A percentile compares a stretch with the other conserved stretches of the same genome.
These are phyloP conservation scores for Petasospora rhodanensis DNA, from an alignment of 1,139 yeast genomes.

Conservation along the genomic window DNA sequence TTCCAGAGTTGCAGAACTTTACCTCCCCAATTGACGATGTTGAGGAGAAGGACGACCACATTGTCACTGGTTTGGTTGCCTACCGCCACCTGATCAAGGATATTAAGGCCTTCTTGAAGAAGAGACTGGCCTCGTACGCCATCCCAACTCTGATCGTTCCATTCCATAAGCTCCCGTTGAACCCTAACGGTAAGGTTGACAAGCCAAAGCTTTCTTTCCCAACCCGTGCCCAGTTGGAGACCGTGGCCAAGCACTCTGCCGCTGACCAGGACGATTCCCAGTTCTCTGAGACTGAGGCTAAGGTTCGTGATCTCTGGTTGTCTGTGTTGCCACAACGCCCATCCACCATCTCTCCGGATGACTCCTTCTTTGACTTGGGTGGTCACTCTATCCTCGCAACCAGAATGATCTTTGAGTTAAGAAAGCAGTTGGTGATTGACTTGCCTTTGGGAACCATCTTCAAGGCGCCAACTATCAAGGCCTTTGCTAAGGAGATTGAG, in stretches of 20 bases:
- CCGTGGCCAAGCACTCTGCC: constrained; percentile 35
- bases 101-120: constrained; percentile 75
- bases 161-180: constrained; percentile 77
- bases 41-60: constrained; percentile 48
- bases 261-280: constrained; percentile 42
- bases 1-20: constrained; percentile 51
- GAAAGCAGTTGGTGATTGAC: constrained; percentile 72
- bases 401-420: constrained; percentile 88
- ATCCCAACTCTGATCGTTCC: constrained; percentile 92
- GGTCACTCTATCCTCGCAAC: constrained; percentile 98
- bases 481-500: constrained; percentile 72
- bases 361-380: constrained; percentile 94
- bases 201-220: constrained; percentile 97
- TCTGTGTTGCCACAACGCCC: constrained; percentile 83
- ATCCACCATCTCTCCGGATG: constrained; percentile 66
- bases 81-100: constrained; percentile 77
- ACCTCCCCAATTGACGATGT: constrained; percentile 42
- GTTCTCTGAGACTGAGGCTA: constrained; percentile 60
- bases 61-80: constrained; percentile 73
- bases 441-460: constrained; percentile 88
- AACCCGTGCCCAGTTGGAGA: constrained; percentile 68
- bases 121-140: constrained; percentile 88
- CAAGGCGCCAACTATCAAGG: constrained; percentile 79
- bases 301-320: constrained; percentile 79
- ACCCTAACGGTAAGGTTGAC: constrained; percentile 98